Base-by-base conservation (phyloP, 208 protist species). In the Crithidia expoeki region DNA sequence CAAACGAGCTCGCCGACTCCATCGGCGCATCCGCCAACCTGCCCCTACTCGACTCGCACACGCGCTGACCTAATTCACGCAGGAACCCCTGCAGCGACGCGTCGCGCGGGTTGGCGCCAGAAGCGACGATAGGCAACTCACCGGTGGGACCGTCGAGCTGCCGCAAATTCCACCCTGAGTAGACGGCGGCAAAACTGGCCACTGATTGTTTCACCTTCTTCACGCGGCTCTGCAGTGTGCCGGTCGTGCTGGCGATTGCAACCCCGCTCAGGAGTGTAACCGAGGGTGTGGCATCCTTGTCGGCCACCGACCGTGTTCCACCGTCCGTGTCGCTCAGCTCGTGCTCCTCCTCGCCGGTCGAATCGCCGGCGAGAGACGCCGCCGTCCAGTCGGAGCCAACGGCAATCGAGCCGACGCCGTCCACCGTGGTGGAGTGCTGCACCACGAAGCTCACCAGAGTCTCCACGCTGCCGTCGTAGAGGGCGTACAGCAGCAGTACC, bases 361-460 rank as follows among this genome's bases (percentile, higher is more conserved):
- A 5, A 4, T 47, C 32, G 11, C 27, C 42, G 30, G 63, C 46
- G 57, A 66, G 63, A 23, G 62, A 69, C 19, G 57, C 25, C 12
- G 63, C 5, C 60, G n/a, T 61, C 71, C 71, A 76, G 71, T 76
- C 71, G 19, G 65, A 74, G 53, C 79, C 85, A 23, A 63, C 68
- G 9, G 80, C 77, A n/a, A 95, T 81, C 14, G 85, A 90, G 33
- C 90, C 90, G 63, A 95, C 66, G 19, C 87, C 90, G 55, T 95
- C 84, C 33, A 93, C 84, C 36, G 61, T 62, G 4, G 78, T 84
- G 57, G 87, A 86, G 65, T 83, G 70, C 42, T 75, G 65, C 10
- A 76, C 61, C 21, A 93, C 67, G 32, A 79, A 79, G n/a, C 78
- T 62, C 23, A 88, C 70, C 33, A 93, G 51, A 28, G 28, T 50